These are phyloP conservation scores for Colletotrichum truncatum DNA, from an alignment of 2,329 filamentous ascomycete genomes.

Conservation along the genomic window DNA sequence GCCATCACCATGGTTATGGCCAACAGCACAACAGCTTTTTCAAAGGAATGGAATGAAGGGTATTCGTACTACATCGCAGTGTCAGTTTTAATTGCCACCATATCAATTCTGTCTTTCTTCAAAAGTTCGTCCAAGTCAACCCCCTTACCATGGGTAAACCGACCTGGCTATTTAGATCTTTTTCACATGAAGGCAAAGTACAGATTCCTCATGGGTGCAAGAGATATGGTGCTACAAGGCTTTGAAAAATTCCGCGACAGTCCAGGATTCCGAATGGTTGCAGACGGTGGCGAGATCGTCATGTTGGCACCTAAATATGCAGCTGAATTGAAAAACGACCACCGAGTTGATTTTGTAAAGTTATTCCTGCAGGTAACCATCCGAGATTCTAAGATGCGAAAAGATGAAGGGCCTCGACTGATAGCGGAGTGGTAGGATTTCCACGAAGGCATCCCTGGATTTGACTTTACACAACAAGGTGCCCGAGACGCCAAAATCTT, in stretches of 20 bases:
- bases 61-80: neutral
- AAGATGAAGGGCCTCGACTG: neutral
- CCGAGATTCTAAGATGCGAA: neutral
- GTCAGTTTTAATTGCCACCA: neutral
- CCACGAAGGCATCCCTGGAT: conserved; percentile 1
- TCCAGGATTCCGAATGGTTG: conserved; percentile 6
- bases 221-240: neutral
- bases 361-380: conserved; percentile 8
- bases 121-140: neutral
- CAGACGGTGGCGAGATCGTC: conserved; percentile 6
- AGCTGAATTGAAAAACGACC: conserved; percentile 5
- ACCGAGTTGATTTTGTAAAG: neutral
- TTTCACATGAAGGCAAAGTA: conserved; percentile 8
- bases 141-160: conserved; percentile 3
- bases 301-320: conserved; percentile 11
- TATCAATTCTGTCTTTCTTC: neutral
- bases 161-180: neutral
- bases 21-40: neutral
- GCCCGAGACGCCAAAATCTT: conserved; percentile 11
- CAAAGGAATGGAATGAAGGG: neutral
- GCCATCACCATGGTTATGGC: neutral
- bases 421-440: neutral
- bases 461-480: conserved; percentile 12
- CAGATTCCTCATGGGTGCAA: neutral
- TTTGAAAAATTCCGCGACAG: neutral